These are phyloP conservation scores for Leishmania lainsoni DNA, from an alignment of 208 protist genomes.

Conservation along the genomic window DNA sequence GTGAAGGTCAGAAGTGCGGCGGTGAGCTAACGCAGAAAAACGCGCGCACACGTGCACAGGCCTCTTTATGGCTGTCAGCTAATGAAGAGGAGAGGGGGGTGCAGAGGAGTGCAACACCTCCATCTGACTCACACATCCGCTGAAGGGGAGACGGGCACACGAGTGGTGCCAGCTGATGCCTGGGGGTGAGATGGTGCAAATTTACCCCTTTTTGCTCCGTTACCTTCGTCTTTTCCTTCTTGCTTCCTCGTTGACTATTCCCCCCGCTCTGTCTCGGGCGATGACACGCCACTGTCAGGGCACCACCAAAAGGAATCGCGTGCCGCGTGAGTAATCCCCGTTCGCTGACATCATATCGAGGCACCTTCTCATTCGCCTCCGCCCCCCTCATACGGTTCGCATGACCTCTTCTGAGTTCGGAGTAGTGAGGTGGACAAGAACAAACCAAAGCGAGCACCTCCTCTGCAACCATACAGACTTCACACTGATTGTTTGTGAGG, in stretches of 20 bases:
- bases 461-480: neutral
- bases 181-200: too few species aligned
- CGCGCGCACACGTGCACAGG: neutral
- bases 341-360: neutral
- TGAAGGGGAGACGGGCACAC: neutral
- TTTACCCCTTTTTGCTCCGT: too few species aligned
- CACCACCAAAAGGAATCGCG: neutral
- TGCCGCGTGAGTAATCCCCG: neutral
- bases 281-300: neutral
- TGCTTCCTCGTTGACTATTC: too few species aligned
- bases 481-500: neutral
- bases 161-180: neutral
- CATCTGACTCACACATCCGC: too few species aligned
- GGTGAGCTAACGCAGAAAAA: too few species aligned
- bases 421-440: neutral
- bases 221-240: neutral
- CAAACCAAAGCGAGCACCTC: neutral
- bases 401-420: neutral
- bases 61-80: neutral
- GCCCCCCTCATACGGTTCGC: neutral
- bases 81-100: too few species aligned
- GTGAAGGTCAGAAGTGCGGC: too few species aligned
- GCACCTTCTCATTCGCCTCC: neutral
- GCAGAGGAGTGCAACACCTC: too few species aligned
- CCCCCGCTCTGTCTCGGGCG: neutral